phyloP scores from a whole-genome alignment of 2,329 filamentous ascomycete genomes.

The Aquanectria penicillioides region DNA sequence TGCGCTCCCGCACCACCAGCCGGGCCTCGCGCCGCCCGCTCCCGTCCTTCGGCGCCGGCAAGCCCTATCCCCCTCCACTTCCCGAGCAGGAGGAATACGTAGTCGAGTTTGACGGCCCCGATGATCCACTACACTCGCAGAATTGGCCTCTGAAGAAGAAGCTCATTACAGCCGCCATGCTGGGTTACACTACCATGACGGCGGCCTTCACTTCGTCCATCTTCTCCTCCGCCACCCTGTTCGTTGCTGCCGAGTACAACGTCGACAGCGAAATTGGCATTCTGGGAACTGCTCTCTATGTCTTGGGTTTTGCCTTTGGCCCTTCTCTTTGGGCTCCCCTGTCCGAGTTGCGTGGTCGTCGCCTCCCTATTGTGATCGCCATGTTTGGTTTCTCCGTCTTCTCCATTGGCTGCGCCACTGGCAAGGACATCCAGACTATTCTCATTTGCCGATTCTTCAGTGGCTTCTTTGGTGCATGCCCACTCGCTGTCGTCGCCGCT shows the following conservation, averaged over 20 bases:
- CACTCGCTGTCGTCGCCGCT: slow-evolving; percentile 74
- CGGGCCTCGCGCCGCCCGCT: slow-evolving; percentile 67
- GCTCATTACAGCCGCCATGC: slow-evolving; percentile 72
- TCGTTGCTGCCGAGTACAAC: slow-evolving; percentile 66
- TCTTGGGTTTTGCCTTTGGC: slow-evolving; percentile 77
- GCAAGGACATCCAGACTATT: slow-evolving; percentile 75
- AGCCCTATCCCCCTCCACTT: slow-evolving; percentile 75
- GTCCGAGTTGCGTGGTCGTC: slow-evolving; percentile 76
- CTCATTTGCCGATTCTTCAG: slow-evolving; percentile 78
- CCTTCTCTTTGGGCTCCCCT: slow-evolving; percentile 79
- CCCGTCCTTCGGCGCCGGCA: slow-evolving; percentile 77
- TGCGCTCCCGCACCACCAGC: slow-evolving; percentile 49
- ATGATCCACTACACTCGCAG: slow-evolving; percentile 86
- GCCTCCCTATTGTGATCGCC: slow-evolving; percentile 67
- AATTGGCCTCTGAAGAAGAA: slow-evolving; percentile 89
- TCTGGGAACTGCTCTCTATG: slow-evolving; percentile 74
- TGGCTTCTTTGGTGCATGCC: slow-evolving; percentile 77
- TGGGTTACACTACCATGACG: slow-evolving; percentile 78
- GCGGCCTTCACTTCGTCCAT: slow-evolving; percentile 79
- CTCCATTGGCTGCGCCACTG: slow-evolving; percentile 71
- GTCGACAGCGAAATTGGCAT: slow-evolving; percentile 71
- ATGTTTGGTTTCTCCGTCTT: slow-evolving; percentile 78
- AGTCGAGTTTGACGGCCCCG: slow-evolving; percentile 84
- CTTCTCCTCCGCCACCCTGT: slow-evolving; percentile 73
- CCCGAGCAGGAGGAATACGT: slow-evolving; percentile 81